Evolutionary conservation across 495 filamentous ascomycete genomes (phyloP).

Genomic region (Zalerion maritima): DNA sequence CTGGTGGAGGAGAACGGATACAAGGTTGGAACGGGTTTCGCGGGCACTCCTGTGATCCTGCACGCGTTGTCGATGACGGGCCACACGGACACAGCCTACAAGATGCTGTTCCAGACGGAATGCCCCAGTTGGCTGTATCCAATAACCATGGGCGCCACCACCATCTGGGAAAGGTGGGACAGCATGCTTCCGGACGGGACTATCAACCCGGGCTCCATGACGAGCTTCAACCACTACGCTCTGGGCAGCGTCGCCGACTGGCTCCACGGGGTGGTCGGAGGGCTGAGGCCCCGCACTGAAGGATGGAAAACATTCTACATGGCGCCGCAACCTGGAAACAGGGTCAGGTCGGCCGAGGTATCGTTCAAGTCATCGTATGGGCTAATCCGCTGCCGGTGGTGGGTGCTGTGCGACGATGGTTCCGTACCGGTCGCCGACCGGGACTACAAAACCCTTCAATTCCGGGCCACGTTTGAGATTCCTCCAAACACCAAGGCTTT

Average conservation of each 20-base stretch:
- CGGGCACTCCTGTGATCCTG: conserved; percentile 35
- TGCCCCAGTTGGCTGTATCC: conserved; percentile 38
- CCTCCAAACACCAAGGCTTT: too few species aligned
- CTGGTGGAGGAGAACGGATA: conserved; percentile 27
- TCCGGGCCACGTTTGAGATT: too few species aligned
- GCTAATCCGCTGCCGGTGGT: too few species aligned
- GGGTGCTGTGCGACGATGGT: too few species aligned
- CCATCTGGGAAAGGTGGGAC: conserved; percentile 45
- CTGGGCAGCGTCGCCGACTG: conserved; percentile 19
- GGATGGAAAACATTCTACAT: conserved; percentile 22
- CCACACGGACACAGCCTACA: conserved; percentile 17
- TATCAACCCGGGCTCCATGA: conserved; percentile 39
- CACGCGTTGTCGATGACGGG: conserved; percentile 25
- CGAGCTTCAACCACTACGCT: conserved; percentile 33
- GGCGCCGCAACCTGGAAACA: conserved; percentile 14
- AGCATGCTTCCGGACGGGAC: conserved; percentile 32
- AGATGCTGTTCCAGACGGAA: conserved; percentile 17
- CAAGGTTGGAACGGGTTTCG: conserved; percentile 38
- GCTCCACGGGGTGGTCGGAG: conserved; percentile 19
- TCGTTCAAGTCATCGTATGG: too few species aligned
- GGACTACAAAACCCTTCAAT: too few species aligned
- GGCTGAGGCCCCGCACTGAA: conserved; percentile 15
- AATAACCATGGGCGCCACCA: conserved; percentile 35
- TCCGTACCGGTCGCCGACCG: too few species aligned
- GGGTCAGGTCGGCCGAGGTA: conserved; percentile 16